Base-by-base conservation (phyloP, 805 yeast genomes). In the Diddensiella caesifluorescens region DNA sequence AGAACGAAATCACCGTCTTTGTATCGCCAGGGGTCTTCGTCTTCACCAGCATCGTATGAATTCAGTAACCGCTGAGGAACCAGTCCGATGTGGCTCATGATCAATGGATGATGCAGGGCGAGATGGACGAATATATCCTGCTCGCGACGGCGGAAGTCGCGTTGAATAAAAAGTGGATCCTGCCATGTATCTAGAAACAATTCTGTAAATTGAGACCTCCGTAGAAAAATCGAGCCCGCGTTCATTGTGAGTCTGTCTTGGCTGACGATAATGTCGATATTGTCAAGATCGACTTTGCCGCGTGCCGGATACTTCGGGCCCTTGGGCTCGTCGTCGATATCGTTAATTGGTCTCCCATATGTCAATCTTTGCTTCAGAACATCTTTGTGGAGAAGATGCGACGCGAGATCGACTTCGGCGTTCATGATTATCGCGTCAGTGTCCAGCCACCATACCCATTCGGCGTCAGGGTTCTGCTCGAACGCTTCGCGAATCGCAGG, bases 381-480 rank as follows among this genome's bases (percentile, higher is more conserved):
- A 5, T 49, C 39, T 4, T 61, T 61, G 21, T 50, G 40, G 9
- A 63, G 48, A 2, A 64, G 18, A 30, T 59, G 59, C 7, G 43
- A 33, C 3, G 53, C 58, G 4, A 63, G 41, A 19, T 57, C 59
- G 16, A 56, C 20, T 5, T 50, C 29, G 4, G 55, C 55, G 34
- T 62, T 60, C 59, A 60, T 60, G 39, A 63, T 56, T 20, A 63
- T 48, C 10, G 59, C 57, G 27, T 63, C 68, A 5, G 54, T 50
- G 42, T 64, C 68, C 18, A 63, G 51, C 67, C 66, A 63, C 64
- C 65, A 64, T 21, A 64, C 50, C 68, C 68, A 63, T 38, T 63
- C 62, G 15, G 57, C 65, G 2, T 56, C 51, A 4, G 67, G 65
- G 41, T 59, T 40, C 20, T 29, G 31, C 10, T 48, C 53, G 31